Conservation (phyloP, 768 basidiomycete genomes). For the Zangia roseola region DNA sequence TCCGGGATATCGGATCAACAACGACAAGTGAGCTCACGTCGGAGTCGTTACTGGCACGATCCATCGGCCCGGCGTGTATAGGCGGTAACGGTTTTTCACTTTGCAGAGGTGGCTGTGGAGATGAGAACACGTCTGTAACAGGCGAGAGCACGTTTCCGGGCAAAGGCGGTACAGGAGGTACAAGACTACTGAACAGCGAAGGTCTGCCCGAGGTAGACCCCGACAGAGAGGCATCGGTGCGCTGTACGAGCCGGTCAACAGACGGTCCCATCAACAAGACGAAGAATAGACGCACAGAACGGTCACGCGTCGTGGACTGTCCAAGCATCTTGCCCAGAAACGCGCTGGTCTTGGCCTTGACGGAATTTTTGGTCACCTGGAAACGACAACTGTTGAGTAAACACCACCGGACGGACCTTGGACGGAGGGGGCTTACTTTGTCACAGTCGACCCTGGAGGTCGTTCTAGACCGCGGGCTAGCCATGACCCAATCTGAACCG, state of each 20-base stretch:
- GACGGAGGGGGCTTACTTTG: slow-evolving; percentile 42
- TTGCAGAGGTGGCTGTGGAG: slow-evolving; percentile 32
- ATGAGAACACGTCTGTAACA: slow-evolving; percentile 51
- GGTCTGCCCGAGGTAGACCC: slow-evolving; percentile 25
- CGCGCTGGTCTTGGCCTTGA: slow-evolving; percentile 77
- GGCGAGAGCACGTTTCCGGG: slow-evolving; percentile 47
- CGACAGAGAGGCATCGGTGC: slow-evolving; percentile 48
- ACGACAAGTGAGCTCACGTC: slow-evolving; percentile 61
- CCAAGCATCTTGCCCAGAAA: slow-evolving; percentile 81
- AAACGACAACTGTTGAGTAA: background rate
- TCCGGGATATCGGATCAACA: slow-evolving; percentile 46
- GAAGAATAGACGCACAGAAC: slow-evolving; percentile 49
- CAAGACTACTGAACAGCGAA: slow-evolving; percentile 37
- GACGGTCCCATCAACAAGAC: slow-evolving; percentile 4
- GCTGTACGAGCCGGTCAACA: slow-evolving; percentile 38
- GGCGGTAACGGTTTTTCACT: slow-evolving; percentile 65
- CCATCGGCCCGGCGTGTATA: slow-evolving; percentile 40
- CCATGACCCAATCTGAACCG: slow-evolving; percentile 47
- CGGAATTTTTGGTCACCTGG: slow-evolving; percentile 52
- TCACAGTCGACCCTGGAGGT: slow-evolving; percentile 40
- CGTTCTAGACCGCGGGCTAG: slow-evolving; percentile 45
- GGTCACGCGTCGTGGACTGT: slow-evolving; percentile 60
- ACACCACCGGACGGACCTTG: background rate
- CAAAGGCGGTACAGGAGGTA: slow-evolving; percentile 46
- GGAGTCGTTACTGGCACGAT: slow-evolving; percentile 38